Base-by-base conservation (phyloP, 495 filamentous ascomycete genomes). In the Articulospora tetracladia region DNA sequence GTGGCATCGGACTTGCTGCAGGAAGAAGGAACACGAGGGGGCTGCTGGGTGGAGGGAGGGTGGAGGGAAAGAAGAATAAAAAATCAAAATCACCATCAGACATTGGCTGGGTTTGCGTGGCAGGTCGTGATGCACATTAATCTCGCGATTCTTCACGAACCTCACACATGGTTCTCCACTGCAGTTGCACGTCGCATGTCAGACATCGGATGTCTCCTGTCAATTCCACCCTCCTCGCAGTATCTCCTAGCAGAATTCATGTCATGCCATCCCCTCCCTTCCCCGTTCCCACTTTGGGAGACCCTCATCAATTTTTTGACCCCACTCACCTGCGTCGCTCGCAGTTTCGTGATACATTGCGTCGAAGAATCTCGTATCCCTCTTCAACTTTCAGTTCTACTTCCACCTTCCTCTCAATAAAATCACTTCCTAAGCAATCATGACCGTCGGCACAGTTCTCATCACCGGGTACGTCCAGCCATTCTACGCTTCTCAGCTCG, bases 371-470 rank as follows among this genome's bases (percentile, higher is more conserved):
- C 39, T 53, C 26, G 56, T 41, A 55, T 55, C 28, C 3, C 17
- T 60, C 36, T 20, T 34, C 24, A 32, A 24, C 46, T 50, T 20
- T 28, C 57, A 41, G 36, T n/a, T n/a, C n/a, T n/a, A n/a, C n/a
- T n/a, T n/a, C n/a, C n/a, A n/a, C n/a, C n/a, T n/a, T n/a, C 50
- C 52, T 55, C 23, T 12, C 25, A 48, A 50, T 26, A 44, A 51
- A 46, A 50, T 53, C 3, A 44, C n/a, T 44, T 44, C n/a, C 11
- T 11, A 8, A 12, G 39, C 39, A 52, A 87, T 72, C 64, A 94
- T 96, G 91, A 67, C 86, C 75, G 77, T 86, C 57, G 90, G 91
- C 76, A 93, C 92, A 41, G 88, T 97, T 70, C 83, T 97, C 57
- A 85, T 97, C 71, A 90, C 92, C 53, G 92, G 92, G 92, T 97